These are phyloP conservation scores for Aspergillus sclerotioniger DNA, from an alignment of 495 filamentous ascomycete genomes.

Conservation along the genomic window DNA sequence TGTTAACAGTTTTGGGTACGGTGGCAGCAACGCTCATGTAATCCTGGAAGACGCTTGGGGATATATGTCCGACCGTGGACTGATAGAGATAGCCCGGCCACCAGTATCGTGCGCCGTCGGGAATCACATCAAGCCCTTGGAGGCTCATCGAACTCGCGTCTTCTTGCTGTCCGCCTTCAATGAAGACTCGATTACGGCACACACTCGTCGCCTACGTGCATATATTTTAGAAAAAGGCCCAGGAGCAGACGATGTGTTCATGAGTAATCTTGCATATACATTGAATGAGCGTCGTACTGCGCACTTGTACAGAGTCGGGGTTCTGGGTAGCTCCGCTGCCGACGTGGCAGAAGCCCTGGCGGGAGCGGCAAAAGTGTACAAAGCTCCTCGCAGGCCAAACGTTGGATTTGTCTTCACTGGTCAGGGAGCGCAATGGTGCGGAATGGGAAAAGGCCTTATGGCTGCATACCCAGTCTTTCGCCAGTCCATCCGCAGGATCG, in stretches of 20 bases:
- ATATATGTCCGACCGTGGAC: constrained; percentile 5
- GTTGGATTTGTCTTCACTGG: constrained; percentile 39
- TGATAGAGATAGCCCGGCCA: background rate
- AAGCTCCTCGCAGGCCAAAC: constrained; percentile 18
- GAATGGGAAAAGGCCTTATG: constrained; percentile 35
- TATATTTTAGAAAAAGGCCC: constrained; percentile 9
- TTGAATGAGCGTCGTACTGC: constrained; percentile 25
- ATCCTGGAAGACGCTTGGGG: constrained; percentile 36
- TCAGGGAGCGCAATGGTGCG: constrained; percentile 43
- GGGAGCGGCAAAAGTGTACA: constrained; percentile 28
- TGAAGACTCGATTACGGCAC: constrained; percentile 14
- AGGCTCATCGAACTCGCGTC: constrained; percentile 8
- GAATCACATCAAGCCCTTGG: background rate
- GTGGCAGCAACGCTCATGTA: constrained; percentile 40
- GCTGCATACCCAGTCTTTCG: constrained; percentile 26
- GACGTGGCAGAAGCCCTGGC: constrained; percentile 16
- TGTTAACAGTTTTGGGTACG: constrained; percentile 40
- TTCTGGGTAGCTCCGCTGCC: constrained; percentile 9
- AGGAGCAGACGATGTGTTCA: constrained; percentile 4
- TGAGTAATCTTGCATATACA: constrained; percentile 30
- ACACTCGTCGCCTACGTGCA: constrained; percentile 7
- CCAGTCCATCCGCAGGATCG: constrained; percentile 19
- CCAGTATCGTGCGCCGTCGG: background rate
- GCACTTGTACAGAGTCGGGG: constrained; percentile 24
- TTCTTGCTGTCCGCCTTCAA: constrained; percentile 30